Conservation (phyloP, 345 rosid species). For the Moricandia arvensis region DNA sequence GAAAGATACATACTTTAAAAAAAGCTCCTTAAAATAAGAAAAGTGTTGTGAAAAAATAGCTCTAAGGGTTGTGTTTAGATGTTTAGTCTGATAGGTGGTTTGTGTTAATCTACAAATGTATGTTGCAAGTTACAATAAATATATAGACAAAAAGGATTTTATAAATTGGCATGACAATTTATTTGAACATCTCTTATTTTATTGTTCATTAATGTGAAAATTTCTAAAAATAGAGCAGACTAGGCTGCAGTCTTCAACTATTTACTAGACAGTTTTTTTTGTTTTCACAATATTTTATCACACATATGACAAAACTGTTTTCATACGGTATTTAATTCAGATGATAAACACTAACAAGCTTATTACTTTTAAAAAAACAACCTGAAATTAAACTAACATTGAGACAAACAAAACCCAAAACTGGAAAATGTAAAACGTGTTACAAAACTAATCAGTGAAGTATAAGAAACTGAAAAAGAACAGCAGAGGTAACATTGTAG, state of each 20-base stretch:
- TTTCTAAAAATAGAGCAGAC: background rate
- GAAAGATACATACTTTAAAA: background rate
- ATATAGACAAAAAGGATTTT: background rate
- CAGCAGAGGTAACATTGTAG: background rate
- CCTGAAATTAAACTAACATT: background rate
- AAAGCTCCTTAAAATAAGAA: background rate
- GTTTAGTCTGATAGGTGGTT: constrained; percentile 22
- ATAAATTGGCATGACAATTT: background rate
- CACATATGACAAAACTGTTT: no score
- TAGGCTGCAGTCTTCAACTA: background rate
- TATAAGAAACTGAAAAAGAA: background rate
- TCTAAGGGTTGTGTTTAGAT: constrained; percentile 17
- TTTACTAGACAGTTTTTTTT: background rate
- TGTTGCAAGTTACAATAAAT: constrained; percentile 8
- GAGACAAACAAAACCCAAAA: constrained; percentile 3
- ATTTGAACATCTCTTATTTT: background rate
- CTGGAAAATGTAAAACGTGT: background rate
- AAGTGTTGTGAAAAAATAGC: no score
- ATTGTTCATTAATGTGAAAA: background rate
- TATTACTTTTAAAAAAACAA: background rate
- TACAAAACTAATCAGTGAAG: constrained; percentile 4
- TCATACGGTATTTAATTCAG: background rate
- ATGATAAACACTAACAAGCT: background rate
- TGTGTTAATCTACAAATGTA: constrained; percentile 24
- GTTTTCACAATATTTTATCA: background rate